A percentile compares a stretch with the other conserved stretches of the same genome.
Evolutionary conservation across 805 yeast species (phyloP).

Genomic region (Wickerhamiella musiphila): DNA sequence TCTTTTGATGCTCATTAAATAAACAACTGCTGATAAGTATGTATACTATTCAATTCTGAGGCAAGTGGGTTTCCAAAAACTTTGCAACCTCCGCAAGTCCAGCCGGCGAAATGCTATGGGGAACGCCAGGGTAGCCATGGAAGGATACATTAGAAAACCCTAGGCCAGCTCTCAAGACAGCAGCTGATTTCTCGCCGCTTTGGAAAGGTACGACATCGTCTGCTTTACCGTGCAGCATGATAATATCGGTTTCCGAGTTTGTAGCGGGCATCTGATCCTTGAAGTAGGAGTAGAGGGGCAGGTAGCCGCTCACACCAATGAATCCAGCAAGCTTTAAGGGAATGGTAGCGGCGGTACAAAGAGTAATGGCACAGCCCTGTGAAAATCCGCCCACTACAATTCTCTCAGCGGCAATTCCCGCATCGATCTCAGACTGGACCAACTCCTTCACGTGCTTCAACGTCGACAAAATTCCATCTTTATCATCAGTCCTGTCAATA

Average conservation of each 20-base stretch:
- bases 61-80: constrained; percentile 27
- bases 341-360: constrained; percentile 20
- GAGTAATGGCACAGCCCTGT: constrained; percentile 76
- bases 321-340: constrained; percentile 57
- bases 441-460: constrained; percentile 18
- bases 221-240: constrained; percentile 73
- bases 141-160: constrained; percentile 29
- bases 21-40: background rate
- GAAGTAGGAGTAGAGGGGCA: constrained; percentile 20
- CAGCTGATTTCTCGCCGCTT: constrained; percentile 27
- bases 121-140: constrained; percentile 44
- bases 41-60: background rate
- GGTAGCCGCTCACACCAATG: constrained; percentile 61
- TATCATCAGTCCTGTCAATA: too few species aligned
- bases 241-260: constrained; percentile 54
- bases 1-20: background rate
- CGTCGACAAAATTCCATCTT: constrained; percentile 24
- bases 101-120: constrained; percentile 48
- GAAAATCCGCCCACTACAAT: constrained; percentile 90
- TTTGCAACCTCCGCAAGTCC: constrained; percentile 41
- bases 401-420: constrained; percentile 26
- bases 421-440: constrained; percentile 19
- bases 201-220: constrained; percentile 46
- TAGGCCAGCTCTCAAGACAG: constrained; percentile 28
- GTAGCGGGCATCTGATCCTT: constrained; percentile 14